phyloP scores from a whole-genome alignment of 2,329 filamentous ascomycete species.

The Rachicladosporium sp. region DNA sequence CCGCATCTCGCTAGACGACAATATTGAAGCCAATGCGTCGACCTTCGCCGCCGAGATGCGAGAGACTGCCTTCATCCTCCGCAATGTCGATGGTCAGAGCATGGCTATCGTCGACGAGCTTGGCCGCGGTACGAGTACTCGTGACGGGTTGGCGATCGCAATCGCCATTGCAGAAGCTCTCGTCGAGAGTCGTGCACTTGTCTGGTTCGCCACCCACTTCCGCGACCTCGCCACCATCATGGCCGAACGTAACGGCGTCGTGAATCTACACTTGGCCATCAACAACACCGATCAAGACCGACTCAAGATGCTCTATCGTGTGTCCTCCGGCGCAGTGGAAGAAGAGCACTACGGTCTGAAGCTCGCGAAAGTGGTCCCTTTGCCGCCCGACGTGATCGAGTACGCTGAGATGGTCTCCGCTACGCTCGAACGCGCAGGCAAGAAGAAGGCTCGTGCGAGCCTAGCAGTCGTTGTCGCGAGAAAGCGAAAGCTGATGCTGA shows the following conservation, averaged over 20 bases:
- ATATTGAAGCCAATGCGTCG: conserved; percentile 78
- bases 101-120: conserved; percentile 77
- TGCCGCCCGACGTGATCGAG: conserved; percentile 56
- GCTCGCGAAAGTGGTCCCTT: conserved; percentile 60
- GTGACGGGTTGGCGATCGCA: conserved; percentile 80
- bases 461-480: conserved; percentile 46
- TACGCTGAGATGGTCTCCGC: conserved; percentile 55
- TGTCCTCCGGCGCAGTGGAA: conserved; percentile 57
- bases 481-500: conserved; percentile 61
- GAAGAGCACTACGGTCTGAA: conserved; percentile 74
- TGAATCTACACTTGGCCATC: conserved; percentile 71
- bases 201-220: conserved; percentile 95
- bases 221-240: conserved; percentile 67
- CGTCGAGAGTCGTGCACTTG: conserved; percentile 59
- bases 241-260: conserved; percentile 60
- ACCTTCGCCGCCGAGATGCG: conserved; percentile 93
- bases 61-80: conserved; percentile 85
- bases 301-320: conserved; percentile 81
- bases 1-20: conserved; percentile 74
- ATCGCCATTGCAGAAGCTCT: conserved; percentile 82
- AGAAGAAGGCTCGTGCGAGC: conserved; percentile 46
- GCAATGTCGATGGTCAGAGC: conserved; percentile 58
- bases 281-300: conserved; percentile 44
- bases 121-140: conserved; percentile 77
- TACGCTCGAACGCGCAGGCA: conserved; percentile 40